These are phyloP conservation scores for Backusella psychrophila DNA, from an alignment of 192 early-diverging fungal species.

Conservation along the genomic window DNA sequence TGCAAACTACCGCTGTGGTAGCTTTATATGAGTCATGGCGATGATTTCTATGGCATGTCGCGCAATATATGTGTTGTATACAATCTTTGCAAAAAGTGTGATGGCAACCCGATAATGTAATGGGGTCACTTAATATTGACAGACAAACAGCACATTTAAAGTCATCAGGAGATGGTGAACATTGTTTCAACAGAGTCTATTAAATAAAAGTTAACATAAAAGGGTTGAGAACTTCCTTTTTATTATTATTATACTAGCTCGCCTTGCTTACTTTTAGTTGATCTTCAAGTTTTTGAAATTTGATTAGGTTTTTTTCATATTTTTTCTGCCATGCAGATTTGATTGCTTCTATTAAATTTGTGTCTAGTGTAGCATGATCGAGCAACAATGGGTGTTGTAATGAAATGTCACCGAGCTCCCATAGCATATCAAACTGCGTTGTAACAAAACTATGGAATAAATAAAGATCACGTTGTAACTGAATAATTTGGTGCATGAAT, in stretches of 20 bases:
- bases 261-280: neutral
- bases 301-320: neutral
- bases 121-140: neutral
- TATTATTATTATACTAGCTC: neutral
- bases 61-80: constrained; percentile 5
- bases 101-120: neutral
- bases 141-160: constrained; percentile 5
- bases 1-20: neutral
- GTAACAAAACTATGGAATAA: neutral
- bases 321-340: constrained; percentile 1
- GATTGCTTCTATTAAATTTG: neutral
- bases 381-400: neutral
- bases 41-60: neutral
- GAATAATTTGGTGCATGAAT: neutral
- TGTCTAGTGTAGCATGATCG: neutral
- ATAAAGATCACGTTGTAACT: neutral
- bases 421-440: constrained; percentile 1
- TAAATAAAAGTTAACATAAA: neutral
- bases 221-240: neutral
- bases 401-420: constrained; percentile 1
- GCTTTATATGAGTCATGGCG: neutral
- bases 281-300: neutral
- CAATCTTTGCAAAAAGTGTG: constrained; percentile 3
- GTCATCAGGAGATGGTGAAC: neutral
- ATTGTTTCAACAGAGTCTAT: neutral